Base-by-base conservation (phyloP, 345 rosid genomes). In the Boechera stricta region DNA sequence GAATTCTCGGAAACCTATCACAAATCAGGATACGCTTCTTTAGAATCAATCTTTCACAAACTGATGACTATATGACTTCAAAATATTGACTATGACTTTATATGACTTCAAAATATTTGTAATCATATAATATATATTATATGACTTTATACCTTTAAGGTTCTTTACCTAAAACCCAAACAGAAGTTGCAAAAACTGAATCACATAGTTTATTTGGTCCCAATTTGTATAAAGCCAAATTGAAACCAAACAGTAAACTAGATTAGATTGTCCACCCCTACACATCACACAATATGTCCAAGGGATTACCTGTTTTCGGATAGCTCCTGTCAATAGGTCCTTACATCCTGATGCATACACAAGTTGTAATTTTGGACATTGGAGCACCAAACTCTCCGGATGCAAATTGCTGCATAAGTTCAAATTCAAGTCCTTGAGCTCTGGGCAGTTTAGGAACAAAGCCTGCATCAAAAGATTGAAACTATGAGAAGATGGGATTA, bases 261-360 rank as follows among this genome's bases (percentile, higher is more conserved):
- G 28, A 58, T n/a, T 35, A 35, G n/a, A 38, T 11, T 61, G 65
- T 61, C 32, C n/a, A 10, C 15, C 7, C 57, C 58, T 26, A 53
- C 5, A 5, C 16, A 55, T 55, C 61, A 56, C 21, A 56, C 9
- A 41, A 41, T 41, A 56, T 56, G 56, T 55, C 31, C 51, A 45
- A 58, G 15, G 29, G 18, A 18, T 83, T 82, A 91, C 99, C 99
- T 96, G 98, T 85, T 80, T 85, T 32, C 79, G 73, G 73, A 96
- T 87, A 65, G 90, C 87, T 74, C 77, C 83, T 21, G 87, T 72
- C 72, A 96, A 80, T 75, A 83, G 79, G 48, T 84, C 86, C 76
- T 82, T 88, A 69, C 99, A 93, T 10, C 91, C 98, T 10, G 87
- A 86, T 58, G 93, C 98, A 76, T 96, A 90, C 58, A 96, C 94